These are phyloP conservation scores for Suzukiozyma palmioleophila DNA, from an alignment of 1,139 yeast species.

Conservation along the genomic window DNA sequence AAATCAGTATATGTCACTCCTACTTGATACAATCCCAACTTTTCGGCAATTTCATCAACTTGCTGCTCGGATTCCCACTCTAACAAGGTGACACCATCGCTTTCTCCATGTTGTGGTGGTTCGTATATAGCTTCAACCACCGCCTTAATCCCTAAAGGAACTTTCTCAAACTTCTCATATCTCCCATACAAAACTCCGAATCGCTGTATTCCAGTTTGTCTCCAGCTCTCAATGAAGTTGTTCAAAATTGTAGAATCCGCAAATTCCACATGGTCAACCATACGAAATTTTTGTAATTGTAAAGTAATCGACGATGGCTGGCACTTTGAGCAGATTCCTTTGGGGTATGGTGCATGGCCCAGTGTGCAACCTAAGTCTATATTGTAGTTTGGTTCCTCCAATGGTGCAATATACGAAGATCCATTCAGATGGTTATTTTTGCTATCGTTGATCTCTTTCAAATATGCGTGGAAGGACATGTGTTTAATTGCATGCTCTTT, in stretches of 20 bases:
- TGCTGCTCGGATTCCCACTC: slow-evolving; percentile 55
- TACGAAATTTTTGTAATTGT: slow-evolving; percentile 84
- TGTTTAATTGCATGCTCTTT: slow-evolving; percentile 81
- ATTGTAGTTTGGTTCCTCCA: slow-evolving; percentile 64
- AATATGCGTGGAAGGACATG: slow-evolving; percentile 77
- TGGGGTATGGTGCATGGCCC: slow-evolving; percentile 93
- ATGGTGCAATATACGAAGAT: slow-evolving; percentile 72
- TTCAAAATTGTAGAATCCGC: slow-evolving; percentile 70
- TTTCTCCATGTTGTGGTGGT: slow-evolving; percentile 83
- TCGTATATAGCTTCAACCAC: slow-evolving; percentile 92
- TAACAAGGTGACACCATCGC: slow-evolving; percentile 74
- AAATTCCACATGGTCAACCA: slow-evolving; percentile 97
- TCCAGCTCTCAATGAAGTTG: slow-evolving; percentile 86
- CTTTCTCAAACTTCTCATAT: slow-evolving; percentile 72
- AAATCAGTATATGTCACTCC: slow-evolving; percentile 91
- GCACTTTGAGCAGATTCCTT: slow-evolving; percentile 94
- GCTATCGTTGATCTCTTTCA: slow-evolving; percentile 66
- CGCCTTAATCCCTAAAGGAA: slow-evolving; percentile 91
- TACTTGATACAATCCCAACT: slow-evolving; percentile 64
- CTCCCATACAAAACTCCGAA: slow-evolving; percentile 81
- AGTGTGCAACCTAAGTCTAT: slow-evolving; percentile 63
- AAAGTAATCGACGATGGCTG: slow-evolving; percentile 94
- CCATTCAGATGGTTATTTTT: slow-evolving; percentile 61
- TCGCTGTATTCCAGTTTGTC: slow-evolving; percentile 82
- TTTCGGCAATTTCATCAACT: slow-evolving; percentile 52